Base-by-base conservation (phyloP, 805 yeast genomes). In the Kuraishia piskuri region DNA sequence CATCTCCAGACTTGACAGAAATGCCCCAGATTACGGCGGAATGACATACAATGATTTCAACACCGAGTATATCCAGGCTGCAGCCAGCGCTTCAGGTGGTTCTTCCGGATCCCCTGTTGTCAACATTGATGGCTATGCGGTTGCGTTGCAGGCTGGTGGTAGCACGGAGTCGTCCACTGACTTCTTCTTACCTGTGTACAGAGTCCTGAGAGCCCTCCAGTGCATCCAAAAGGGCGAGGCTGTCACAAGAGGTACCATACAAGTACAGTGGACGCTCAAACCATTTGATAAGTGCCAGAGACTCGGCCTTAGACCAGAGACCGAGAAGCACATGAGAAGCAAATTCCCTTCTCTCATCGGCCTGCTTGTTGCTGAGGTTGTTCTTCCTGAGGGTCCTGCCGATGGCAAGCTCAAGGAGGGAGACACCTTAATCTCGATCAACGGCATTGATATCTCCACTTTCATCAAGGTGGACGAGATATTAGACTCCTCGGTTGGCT, bases 91-190 rank as follows among this genome's bases (percentile, higher is more conserved):
- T 0, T 86, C 96, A 19, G 97, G 97, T 26, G 97, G 97, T 2
- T 90, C 96, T 2, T 85, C 94, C 50, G 97, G 97, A 8, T 89
- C 96, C 2, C 97, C 97, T 0, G 97, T 91, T n/a, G 96, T 91
- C 2, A 86, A 90, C 66, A 82, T 86, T 48, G 85, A 87, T 59
- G 97, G 97, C 2, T 69, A 82, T 62, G 96, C 92, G 0, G 88
- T 91, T 20, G 97, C 97, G 0, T 71, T 91, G 52, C 96, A 90
- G 68, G 97, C 97, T 1, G 97, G 97, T 63, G 97, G 97, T 2
- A 81, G 88, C 6, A 80, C 90, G 1, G 94, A 88, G 59, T 91
- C 96, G 1, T 88, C 97, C 0, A 91, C 97, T 0, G 97, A 91
- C 70, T 91, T 88, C 71, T 91, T 91, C 64, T 69, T 91, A 51